A percentile compares a stretch with the other conserved stretches of the same genome.
Conservation (phyloP, 2,329 filamentous ascomycete genomes). For the Ceratocystis albifundus region DNA sequence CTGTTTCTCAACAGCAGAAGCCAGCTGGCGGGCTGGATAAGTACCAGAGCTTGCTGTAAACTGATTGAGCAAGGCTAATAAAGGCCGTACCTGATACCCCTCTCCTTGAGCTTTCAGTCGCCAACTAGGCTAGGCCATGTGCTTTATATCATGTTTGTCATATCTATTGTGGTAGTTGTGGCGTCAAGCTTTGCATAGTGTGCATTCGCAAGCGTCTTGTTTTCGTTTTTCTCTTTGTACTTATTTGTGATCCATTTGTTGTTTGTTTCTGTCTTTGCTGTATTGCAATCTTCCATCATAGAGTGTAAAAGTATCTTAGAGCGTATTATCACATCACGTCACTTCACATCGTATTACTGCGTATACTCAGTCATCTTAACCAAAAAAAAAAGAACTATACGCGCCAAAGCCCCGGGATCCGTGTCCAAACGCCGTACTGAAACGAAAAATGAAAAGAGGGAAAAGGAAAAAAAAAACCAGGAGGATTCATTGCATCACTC, state of each 20-base stretch:
- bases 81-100: background rate
- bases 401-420: background rate
- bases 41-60: constrained; percentile 54
- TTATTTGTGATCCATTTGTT: background rate
- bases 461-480: background rate
- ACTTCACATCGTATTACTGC: background rate
- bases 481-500: background rate
- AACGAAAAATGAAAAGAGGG: background rate
- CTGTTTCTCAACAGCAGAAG: constrained; percentile 28
- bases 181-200: background rate
- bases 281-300: constrained; percentile 9
- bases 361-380: background rate
- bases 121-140: background rate
- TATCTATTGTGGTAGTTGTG: background rate
- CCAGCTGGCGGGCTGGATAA: constrained; percentile 50
- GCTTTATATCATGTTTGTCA: background rate
- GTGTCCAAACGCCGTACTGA: background rate
- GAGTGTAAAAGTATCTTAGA: constrained; percentile 1
- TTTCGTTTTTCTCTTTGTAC: background rate
- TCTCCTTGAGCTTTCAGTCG: background rate
- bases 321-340: constrained; percentile 7
- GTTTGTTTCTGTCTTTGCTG: background rate
- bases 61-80: background rate
- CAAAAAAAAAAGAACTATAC: background rate
- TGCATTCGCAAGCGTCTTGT: background rate